Conservation (phyloP, 2,329 filamentous ascomycete genomes). For the Hymenoscyphus occultus region DNA sequence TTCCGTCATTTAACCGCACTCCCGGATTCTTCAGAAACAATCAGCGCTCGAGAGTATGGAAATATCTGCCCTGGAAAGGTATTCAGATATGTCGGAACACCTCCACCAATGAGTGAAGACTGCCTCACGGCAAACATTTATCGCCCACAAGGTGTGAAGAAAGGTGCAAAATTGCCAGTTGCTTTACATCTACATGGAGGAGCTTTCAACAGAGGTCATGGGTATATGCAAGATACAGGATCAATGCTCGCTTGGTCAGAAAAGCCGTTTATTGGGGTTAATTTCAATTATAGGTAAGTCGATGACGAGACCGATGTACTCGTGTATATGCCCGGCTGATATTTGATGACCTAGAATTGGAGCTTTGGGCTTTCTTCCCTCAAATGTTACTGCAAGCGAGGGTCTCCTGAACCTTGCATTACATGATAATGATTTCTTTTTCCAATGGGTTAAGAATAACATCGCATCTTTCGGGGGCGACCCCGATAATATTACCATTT, state of each 20-base stretch:
- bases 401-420: constrained; percentile 61
- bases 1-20: constrained; percentile 39
- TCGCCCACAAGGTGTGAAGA: constrained; percentile 28
- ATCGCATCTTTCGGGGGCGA: constrained; percentile 58
- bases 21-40: constrained; percentile 25
- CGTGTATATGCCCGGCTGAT: background rate
- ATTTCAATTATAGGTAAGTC: constrained; percentile 50
- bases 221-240: constrained; percentile 55
- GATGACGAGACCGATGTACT: background rate
- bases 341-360: constrained; percentile 47
- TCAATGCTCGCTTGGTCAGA: constrained; percentile 57
- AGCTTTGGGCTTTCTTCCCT: constrained; percentile 65
- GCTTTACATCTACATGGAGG: constrained; percentile 61
- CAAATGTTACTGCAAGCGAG: constrained; percentile 47
- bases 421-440: constrained; percentile 55
- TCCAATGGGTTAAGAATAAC: constrained; percentile 59
- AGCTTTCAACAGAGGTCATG: constrained; percentile 48
- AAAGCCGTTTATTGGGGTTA: constrained; percentile 53
- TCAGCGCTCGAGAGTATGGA: constrained; percentile 40
- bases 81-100: background rate
- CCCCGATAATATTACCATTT: constrained; percentile 52
- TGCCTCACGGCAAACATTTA: constrained; percentile 52
- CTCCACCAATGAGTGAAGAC: constrained; percentile 40
- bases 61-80: constrained; percentile 21
- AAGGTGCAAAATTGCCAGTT: constrained; percentile 41